Base-by-base conservation (phyloP, 2,329 filamentous ascomycete genomes). In the Podosphaera leucotricha region DNA sequence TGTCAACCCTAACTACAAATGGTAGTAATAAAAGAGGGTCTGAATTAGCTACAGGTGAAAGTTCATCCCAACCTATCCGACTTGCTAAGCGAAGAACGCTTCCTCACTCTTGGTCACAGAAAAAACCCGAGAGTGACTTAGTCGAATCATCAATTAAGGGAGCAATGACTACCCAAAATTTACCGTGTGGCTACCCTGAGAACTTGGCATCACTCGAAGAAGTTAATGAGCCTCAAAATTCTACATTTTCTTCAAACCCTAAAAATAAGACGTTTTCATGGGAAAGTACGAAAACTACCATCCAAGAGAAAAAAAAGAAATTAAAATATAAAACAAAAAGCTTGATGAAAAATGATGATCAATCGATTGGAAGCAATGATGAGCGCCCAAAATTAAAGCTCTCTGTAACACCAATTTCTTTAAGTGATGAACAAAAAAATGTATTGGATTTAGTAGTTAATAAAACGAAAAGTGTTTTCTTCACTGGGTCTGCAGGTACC, bases 401-500 rank as follows among this genome's bases (percentile, higher is more conserved):
- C 50, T 38, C 52, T 44, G 38, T 54, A 47, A 18, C 56, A 37
- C 43, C 53, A 48, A 50, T 64, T 54, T 47, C 47, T 45, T 66
- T 98, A 30, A 94, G 83, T 57, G 71, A 79, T 11, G 90, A 98
- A 58, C 90, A 98, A 61, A 71, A 74, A 47, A 75, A 81, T 46
- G 84, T 98, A 10, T 66, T 92, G 46, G 75, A 84, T 39, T 66
- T 94, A 18, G 87, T 98, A 8, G 71, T 84, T 6, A 72, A 90
- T 19, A 65, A 81, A 49, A 72, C 72, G 47, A 79, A 85, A 59
- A 95, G 87, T 53, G 86, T 94, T 2, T 98, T 98, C 65, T 98
- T 98, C 60, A 98, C 90, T 1, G 90, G 90, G 53, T 92, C 90
- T 47, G 90, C 90, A 46, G 85, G 80, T 67, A 94, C 90, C 3